Conservation (phyloP, 2,329 filamentous ascomycete genomes). For the Trichothecium sympodiale region DNA sequence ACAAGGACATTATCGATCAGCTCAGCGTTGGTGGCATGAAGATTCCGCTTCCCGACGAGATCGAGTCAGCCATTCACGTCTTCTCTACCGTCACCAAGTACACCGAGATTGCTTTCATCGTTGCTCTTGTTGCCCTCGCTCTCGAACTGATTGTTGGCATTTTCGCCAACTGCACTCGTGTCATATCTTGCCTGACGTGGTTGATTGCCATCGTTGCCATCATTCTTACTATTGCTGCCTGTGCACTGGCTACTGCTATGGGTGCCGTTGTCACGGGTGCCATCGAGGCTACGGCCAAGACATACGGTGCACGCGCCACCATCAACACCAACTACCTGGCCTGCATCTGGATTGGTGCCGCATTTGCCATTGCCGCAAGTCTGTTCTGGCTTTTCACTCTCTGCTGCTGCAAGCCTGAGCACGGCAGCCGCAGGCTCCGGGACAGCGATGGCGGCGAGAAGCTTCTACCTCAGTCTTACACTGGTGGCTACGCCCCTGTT, state of each 20-base stretch:
- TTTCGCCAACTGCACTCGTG: constrained; percentile 72
- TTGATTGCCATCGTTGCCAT: constrained; percentile 57
- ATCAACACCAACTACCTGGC: constrained; percentile 62
- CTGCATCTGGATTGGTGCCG: constrained; percentile 68
- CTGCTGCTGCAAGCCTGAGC: constrained; percentile 70
- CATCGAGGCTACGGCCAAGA: constrained; percentile 49
- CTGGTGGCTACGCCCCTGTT: constrained; percentile 22
- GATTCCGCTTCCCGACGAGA: constrained; percentile 54
- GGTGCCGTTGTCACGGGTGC: constrained; percentile 58
- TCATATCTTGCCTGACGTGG: constrained; percentile 73
- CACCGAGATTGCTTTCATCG: constrained; percentile 73
- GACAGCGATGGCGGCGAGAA: constrained; percentile 36
- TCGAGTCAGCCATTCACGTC: constrained; percentile 56
- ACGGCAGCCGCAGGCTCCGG: constrained; percentile 16
- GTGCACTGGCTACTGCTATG: constrained; percentile 64
- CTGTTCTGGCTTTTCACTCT: constrained; percentile 88
- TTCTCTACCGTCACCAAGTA: constrained; percentile 69
- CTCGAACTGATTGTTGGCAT: constrained; percentile 68
- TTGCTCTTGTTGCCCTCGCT: constrained; percentile 58
- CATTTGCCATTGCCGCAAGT: constrained; percentile 61
- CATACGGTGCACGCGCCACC: constrained; percentile 56
- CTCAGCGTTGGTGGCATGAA: constrained; percentile 39
- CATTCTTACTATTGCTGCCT: constrained; percentile 45
- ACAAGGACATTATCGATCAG: constrained; percentile 45
- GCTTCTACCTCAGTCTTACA: constrained; percentile 29